Percentiles rank a stretch among this genome's conserved stretches.
phyloP scores from a whole-genome alignment of 1,284 basidiomycete genomes.

The Austropuccinia psidii region DNA sequence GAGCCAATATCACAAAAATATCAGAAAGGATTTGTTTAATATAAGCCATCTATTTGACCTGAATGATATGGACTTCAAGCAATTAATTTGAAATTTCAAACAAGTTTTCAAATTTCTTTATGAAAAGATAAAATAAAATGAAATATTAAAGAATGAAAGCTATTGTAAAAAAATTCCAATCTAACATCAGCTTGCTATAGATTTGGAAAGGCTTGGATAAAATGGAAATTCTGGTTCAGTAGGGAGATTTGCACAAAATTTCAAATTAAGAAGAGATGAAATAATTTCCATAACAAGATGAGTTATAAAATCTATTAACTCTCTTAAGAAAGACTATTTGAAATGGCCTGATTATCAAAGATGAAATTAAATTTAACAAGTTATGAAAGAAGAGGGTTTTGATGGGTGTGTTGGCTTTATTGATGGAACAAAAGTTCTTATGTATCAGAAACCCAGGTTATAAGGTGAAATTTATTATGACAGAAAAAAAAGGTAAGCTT shows the following conservation, averaged over 20 bases:
- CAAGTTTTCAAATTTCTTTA: not conserved
- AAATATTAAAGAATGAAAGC: no score
- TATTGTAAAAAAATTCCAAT: not conserved
- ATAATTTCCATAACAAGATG: not conserved
- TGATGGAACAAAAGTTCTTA: not conserved
- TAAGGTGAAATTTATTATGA: constrained; percentile 13
- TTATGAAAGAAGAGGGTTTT: constrained; percentile 8
- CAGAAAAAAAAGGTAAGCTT: not conserved
- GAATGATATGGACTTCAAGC: not conserved
- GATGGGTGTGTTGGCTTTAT: not conserved
- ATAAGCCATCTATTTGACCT: not conserved
- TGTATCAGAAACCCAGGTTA: not conserved
- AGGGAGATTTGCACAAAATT: not conserved
- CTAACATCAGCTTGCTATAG: not conserved
- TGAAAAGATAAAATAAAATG: not conserved
- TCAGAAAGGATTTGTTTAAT: no score
- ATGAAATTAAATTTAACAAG: not conserved
- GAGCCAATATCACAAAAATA: no score
- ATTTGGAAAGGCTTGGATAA: constrained; percentile 3
- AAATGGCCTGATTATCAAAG: not conserved
- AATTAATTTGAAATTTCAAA: not conserved
- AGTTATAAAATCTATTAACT: not conserved
- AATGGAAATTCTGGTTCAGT: constrained; percentile 8
- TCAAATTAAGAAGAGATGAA: not conserved
- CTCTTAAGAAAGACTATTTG: not conserved